These are phyloP conservation scores for Crassisporium funariophilum DNA, from an alignment of 768 basidiomycete species.

Conservation along the genomic window DNA sequence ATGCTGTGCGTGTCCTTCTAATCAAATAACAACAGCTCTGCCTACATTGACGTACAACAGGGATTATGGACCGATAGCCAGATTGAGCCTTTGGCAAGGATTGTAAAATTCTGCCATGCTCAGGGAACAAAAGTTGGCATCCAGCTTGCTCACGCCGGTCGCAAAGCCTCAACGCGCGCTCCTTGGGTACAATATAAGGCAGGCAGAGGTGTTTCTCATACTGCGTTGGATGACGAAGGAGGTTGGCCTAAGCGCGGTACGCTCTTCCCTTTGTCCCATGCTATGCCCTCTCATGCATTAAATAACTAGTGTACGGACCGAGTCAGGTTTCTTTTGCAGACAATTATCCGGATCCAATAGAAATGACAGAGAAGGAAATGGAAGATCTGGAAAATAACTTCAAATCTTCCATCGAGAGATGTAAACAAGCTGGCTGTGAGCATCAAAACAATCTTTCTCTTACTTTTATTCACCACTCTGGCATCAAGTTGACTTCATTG, in stretches of 20 bases:
- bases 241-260: slow-evolving; percentile 74
- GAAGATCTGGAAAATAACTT: slow-evolving; percentile 63
- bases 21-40: neutral
- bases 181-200: slow-evolving; percentile 60
- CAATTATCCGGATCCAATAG: slow-evolving; percentile 57
- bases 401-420: slow-evolving; percentile 51
- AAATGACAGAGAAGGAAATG: slow-evolving; percentile 58
- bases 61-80: slow-evolving; percentile 80
- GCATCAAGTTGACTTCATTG: slow-evolving; percentile 63
- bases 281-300: neutral
- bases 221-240: slow-evolving; percentile 50
- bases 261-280: slow-evolving; percentile 1
- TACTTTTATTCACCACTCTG: neutral
- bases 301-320: slow-evolving; percentile 57
- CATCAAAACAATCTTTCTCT: neutral
- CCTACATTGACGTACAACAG: slow-evolving; percentile 26
- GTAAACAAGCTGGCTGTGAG: slow-evolving; percentile 65
- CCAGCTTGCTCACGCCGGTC: slow-evolving; percentile 75
- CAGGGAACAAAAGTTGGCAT: slow-evolving; percentile 75
- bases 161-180: slow-evolving; percentile 70
- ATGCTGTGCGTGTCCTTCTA: slow-evolving; percentile 47
- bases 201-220: slow-evolving; percentile 32
- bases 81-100: slow-evolving; percentile 65
- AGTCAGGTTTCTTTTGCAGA: slow-evolving; percentile 57
- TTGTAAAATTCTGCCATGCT: slow-evolving; percentile 73